Conservation (phyloP, 1,284 basidiomycete genomes). For the Cryptococcus deneoformans region DNA sequence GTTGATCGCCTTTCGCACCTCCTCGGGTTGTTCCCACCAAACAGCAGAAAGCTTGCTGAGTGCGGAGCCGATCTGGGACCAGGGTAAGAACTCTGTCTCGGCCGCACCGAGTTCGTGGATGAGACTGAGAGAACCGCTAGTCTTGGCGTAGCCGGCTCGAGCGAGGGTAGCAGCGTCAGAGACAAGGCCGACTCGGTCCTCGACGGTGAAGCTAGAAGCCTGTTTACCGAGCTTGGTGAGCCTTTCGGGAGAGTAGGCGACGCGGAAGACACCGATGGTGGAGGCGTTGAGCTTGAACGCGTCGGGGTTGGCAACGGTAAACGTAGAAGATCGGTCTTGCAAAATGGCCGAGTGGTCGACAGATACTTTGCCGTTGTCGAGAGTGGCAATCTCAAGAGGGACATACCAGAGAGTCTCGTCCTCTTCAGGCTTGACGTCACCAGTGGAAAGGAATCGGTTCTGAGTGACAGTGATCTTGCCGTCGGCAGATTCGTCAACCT, state of each 20-base stretch:
- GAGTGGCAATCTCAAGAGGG: conserved; percentile 73
- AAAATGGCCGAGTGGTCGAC: conserved; percentile 68
- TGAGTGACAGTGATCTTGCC: conserved; percentile 73
- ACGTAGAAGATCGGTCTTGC: conserved; percentile 64
- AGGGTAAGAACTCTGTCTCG: conserved; percentile 63
- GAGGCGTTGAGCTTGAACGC: conserved; percentile 86
- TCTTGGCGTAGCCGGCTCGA: conserved; percentile 71
- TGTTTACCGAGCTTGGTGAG: conserved; percentile 75
- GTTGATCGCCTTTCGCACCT: conserved; percentile 61
- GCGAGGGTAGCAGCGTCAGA: conserved; percentile 77
- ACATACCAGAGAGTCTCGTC: conserved; percentile 87
- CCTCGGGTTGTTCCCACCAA: conserved; percentile 80
- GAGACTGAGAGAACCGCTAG: conserved; percentile 73
- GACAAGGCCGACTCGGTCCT: conserved; percentile 83
- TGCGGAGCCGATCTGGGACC: conserved; percentile 46
- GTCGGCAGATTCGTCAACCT: conserved; percentile 70
- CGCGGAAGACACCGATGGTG: conserved; percentile 84
- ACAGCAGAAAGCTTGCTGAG: conserved; percentile 61
- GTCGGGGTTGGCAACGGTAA: conserved; percentile 64
- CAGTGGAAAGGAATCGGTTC: conserved; percentile 89
- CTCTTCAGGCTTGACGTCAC: conserved; percentile 71
- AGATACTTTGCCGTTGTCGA: conserved; percentile 59
- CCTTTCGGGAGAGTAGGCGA: conserved; percentile 79
- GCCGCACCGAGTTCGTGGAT: conserved; percentile 62
- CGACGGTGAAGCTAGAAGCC: conserved; percentile 73